Evolutionary conservation across 495 filamentous ascomycete species (phyloP).

Genomic region (Hypoxylon trugodes): DNA sequence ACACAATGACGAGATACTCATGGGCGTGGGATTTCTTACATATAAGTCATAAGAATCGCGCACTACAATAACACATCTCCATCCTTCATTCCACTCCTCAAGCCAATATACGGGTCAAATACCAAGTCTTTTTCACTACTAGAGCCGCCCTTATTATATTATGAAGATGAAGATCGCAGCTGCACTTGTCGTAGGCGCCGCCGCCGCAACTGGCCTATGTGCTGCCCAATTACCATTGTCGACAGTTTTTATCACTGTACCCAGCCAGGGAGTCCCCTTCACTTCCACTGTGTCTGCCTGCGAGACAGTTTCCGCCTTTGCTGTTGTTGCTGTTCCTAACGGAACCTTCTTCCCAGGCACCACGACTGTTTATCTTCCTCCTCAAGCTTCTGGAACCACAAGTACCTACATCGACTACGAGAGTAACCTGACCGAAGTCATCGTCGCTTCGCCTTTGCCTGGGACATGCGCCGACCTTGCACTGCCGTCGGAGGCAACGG

Average conservation of each 20-base stretch:
- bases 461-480: constrained; percentile 9
- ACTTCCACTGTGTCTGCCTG: constrained; percentile 15
- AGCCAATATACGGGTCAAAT: neutral
- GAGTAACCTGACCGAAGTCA: constrained; percentile 18
- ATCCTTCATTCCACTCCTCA: neutral
- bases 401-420: constrained; percentile 11
- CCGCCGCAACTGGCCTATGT: constrained; percentile 1
- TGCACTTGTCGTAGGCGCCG: neutral
- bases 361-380: constrained; percentile 14
- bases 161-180: constrained; percentile 8
- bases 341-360: constrained; percentile 21
- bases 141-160: neutral
- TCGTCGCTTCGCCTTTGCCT: constrained; percentile 15
- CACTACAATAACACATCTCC: neutral
- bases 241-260: constrained; percentile 7
- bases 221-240: neutral
- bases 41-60: neutral
- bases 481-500: neutral
- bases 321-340: constrained; percentile 3
- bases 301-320: constrained; percentile 21
- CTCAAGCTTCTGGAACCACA: constrained; percentile 7
- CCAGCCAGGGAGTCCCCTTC: constrained; percentile 2
- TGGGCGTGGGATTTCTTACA: neutral
- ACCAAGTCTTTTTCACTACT: neutral
- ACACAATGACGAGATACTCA: neutral